Evolutionary conservation across 352 stramenopile genomes (phyloP).

Genomic region (Pythium monospermum): DNA sequence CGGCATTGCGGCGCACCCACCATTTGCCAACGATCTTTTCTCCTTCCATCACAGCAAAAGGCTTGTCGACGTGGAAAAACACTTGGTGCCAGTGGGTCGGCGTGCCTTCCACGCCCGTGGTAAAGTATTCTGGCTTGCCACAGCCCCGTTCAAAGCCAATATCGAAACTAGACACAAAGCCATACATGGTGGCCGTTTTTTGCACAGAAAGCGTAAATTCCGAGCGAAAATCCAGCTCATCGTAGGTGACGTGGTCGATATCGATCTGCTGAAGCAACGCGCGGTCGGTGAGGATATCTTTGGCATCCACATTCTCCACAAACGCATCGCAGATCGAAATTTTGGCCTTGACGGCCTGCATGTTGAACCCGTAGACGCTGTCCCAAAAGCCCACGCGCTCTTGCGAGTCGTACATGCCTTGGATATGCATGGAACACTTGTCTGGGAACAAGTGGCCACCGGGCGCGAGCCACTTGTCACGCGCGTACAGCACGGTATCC

Average conservation of each 20-base stretch:
- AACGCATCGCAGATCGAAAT: conserved; percentile 95
- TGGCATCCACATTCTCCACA: conserved; percentile 92
- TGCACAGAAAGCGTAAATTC: conserved; percentile 86
- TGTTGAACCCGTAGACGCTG: conserved; percentile 98
- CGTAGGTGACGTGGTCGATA: conserved; percentile 86
- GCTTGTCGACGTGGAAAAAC: conserved; percentile 93
- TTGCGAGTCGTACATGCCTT: conserved; percentile 64
- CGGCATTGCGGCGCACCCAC: conserved; percentile 81
- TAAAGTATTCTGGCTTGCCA: conserved; percentile 94
- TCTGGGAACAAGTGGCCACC: conserved; percentile 96
- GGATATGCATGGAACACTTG: conserved; percentile 95
- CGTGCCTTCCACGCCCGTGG: conserved; percentile 82
- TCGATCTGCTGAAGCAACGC: conserved; percentile 86
- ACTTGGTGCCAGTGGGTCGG: conserved; percentile 99
- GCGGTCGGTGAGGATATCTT: conserved; percentile 85
- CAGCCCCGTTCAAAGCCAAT: conserved; percentile 93
- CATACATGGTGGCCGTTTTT: conserved; percentile 91
- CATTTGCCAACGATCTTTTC: conserved; percentile 86
- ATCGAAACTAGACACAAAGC: conserved; percentile 97
- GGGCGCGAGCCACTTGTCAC: conserved; percentile 94
- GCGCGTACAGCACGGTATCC: conserved; percentile 94
- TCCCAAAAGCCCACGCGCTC: conserved; percentile 92
- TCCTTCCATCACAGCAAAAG: conserved; percentile 65
- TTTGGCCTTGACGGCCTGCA: conserved; percentile 94
- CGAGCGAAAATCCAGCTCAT: conserved; percentile 93